Evolutionary conservation across 805 yeast species (phyloP).

Genomic region (Nakazawaea laoshanensis): DNA sequence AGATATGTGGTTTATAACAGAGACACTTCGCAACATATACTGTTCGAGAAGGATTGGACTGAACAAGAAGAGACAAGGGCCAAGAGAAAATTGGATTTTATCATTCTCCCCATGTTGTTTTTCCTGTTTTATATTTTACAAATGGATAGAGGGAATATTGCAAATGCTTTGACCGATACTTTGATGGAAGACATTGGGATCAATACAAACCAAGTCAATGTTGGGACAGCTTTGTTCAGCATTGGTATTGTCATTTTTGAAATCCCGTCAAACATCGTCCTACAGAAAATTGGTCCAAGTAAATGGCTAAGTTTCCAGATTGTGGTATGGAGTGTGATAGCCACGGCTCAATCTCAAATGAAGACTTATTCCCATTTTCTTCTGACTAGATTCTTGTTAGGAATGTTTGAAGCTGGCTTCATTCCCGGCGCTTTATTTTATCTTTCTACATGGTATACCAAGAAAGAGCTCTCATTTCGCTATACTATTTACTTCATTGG

Average conservation of each 20-base stretch:
- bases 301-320: slow-evolving; percentile 55
- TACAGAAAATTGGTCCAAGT: slow-evolving; percentile 59
- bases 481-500: slow-evolving; percentile 39
- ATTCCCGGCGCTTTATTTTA: slow-evolving; percentile 58
- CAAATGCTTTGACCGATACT: slow-evolving; percentile 50
- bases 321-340: slow-evolving; percentile 46
- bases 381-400: slow-evolving; percentile 43
- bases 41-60: slow-evolving; percentile 12
- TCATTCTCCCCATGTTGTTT: slow-evolving; percentile 11
- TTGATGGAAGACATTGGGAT: slow-evolving; percentile 41
- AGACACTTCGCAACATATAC: slow-evolving; percentile 8
- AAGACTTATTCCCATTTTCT: slow-evolving; percentile 32
- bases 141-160: slow-evolving; percentile 48
- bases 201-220: slow-evolving; percentile 50
- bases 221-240: slow-evolving; percentile 47
- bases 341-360: slow-evolving; percentile 41
- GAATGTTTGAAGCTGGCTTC: slow-evolving; percentile 58
- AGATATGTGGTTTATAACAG: no score
- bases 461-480: slow-evolving; percentile 42
- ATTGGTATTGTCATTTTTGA: slow-evolving; percentile 49
- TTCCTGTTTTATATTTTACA: slow-evolving; percentile 33
- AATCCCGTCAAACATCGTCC: slow-evolving; percentile 56
- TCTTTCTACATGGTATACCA: slow-evolving; percentile 60
- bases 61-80: slow-evolving; percentile 13
- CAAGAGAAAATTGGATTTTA: slow-evolving; percentile 13